Evolutionary conservation across 257 asterid genomes (phyloP).

Genomic region (Catharanthus roseus): DNA sequence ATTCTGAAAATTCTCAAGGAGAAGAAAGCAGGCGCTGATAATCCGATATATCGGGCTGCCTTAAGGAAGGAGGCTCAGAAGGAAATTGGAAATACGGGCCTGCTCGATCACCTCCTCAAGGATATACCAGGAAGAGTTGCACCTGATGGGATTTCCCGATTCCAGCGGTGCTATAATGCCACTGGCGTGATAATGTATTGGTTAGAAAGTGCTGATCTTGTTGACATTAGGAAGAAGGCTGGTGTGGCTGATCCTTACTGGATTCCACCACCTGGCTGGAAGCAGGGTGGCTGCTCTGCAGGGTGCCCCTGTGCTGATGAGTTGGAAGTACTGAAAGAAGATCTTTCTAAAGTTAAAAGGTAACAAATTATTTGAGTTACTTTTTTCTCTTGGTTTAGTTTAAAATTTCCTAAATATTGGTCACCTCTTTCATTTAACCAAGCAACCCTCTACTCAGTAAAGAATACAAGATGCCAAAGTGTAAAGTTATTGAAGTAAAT

Average conservation of each 20-base stretch:
- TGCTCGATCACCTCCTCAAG: slow-evolving; percentile 28
- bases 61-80: slow-evolving; percentile 26
- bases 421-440: background rate
- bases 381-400: background rate
- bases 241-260: slow-evolving; percentile 26
- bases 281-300: slow-evolving; percentile 19
- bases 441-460: background rate
- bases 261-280: slow-evolving; percentile 27
- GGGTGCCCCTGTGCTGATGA: slow-evolving; percentile 24
- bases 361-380: background rate
- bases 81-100: slow-evolving; percentile 25
- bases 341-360: slow-evolving; percentile 24
- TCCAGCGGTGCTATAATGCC: slow-evolving; percentile 24
- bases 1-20: slow-evolving; percentile 22
- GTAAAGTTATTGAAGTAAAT: background rate
- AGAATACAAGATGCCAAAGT: background rate
- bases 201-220: slow-evolving; percentile 25
- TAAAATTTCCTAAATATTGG: too few relatives aligned
- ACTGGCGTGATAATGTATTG: slow-evolving; percentile 27
- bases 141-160: slow-evolving; percentile 24
- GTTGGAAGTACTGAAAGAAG: slow-evolving; percentile 22
- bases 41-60: slow-evolving; percentile 20
- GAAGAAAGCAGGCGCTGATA: slow-evolving; percentile 21
- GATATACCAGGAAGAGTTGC: slow-evolving; percentile 24
- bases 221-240: slow-evolving; percentile 23